phyloP scores from a whole-genome alignment of 2,329 filamentous ascomycete genomes.

The Stemphylium lycopersici region DNA sequence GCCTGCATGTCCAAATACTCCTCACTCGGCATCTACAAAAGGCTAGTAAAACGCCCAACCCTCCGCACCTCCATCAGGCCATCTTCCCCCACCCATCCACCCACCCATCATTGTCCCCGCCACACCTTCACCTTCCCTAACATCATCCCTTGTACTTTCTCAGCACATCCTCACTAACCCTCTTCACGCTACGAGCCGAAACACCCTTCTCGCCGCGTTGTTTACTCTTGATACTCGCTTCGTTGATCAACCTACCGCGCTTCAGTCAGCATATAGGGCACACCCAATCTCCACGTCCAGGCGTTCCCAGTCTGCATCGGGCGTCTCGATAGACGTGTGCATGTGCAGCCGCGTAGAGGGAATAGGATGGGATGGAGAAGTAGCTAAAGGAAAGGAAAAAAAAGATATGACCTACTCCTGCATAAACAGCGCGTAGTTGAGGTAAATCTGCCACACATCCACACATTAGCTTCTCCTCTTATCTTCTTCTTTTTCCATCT shows the following conservation, averaged over 20 bases:
- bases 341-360: no score
- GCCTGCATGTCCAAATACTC: background rate
- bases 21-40: background rate
- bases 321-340: no score
- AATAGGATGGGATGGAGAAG: no score
- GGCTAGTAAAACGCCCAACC: no score
- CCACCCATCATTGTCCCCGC: no score
- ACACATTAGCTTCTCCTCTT: background rate
- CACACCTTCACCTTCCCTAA: no score
- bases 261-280: no score
- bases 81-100: no score
- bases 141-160: slow-evolving; percentile 46
- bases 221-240: slow-evolving; percentile 77
- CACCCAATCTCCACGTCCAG: no score
- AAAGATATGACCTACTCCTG: slow-evolving; percentile 57
- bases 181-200: slow-evolving; percentile 76
- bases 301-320: no score
- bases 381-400: background rate
- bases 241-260: slow-evolving; percentile 71
- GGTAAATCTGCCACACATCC: slow-evolving; percentile 69
- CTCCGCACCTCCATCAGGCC: no score
- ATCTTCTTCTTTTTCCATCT: background rate
- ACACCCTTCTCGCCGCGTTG: slow-evolving; percentile 74
- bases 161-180: slow-evolving; percentile 68
- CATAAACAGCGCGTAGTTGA: slow-evolving; percentile 85